phyloP scores from a whole-genome alignment of 495 filamentous ascomycete species.

The Penicillium bialowiezense region DNA sequence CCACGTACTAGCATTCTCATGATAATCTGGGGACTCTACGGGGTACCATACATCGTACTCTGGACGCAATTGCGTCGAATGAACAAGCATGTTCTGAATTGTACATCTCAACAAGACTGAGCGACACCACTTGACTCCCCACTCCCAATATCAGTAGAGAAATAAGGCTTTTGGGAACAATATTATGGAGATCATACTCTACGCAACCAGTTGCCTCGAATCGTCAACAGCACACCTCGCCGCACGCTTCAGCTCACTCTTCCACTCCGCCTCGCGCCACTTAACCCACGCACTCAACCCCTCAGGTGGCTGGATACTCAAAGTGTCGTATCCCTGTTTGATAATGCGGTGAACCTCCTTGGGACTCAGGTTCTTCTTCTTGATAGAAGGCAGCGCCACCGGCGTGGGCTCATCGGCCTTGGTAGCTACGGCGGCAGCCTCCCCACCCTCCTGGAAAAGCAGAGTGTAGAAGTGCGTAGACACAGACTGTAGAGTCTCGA shows the following conservation, averaged over 20 bases:
- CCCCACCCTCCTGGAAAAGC: constrained; percentile 57
- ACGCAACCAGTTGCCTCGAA: constrained; percentile 41
- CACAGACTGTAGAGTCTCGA: constrained; percentile 80
- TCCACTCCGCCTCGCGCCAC: constrained; percentile 66
- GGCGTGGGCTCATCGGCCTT: constrained; percentile 25
- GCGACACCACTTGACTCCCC: too few relatives aligned
- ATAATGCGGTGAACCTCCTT: constrained; percentile 86
- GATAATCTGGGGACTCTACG: too few relatives aligned
- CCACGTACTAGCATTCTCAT: too few relatives aligned
- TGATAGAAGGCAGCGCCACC: constrained; percentile 31
- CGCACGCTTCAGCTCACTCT: constrained; percentile 77
- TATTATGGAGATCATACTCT: too few relatives aligned
- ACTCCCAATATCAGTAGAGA: too few relatives aligned
- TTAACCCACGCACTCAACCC: constrained; percentile 75
- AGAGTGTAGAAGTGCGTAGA: constrained; percentile 84
- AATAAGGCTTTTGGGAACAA: too few relatives aligned
- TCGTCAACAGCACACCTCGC: constrained; percentile 67
- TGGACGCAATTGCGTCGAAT: too few relatives aligned
- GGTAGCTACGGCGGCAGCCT: constrained; percentile 6
- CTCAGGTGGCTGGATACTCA: constrained; percentile 81
- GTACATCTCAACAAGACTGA: too few relatives aligned
- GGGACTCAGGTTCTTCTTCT: constrained; percentile 68
- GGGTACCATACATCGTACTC: too few relatives aligned
- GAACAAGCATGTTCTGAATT: too few relatives aligned
- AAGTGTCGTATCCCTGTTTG: constrained; percentile 90